Conservation (phyloP, 495 filamentous ascomycete genomes). For the Hypomontagnella submonticulosa region DNA sequence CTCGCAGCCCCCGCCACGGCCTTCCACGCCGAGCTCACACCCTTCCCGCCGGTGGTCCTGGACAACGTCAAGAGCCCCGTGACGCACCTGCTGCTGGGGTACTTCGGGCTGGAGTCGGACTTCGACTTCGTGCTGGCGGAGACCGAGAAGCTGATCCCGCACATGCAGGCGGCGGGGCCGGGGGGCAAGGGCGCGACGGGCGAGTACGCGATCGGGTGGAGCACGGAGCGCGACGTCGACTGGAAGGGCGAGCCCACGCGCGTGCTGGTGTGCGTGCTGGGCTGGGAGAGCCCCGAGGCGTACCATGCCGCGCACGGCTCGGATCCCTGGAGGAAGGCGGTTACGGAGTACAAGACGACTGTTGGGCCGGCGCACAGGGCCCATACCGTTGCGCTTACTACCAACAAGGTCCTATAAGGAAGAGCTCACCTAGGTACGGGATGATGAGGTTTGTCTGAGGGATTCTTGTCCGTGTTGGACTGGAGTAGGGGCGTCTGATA, state of each 20-base stretch:
- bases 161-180: slow-evolving; percentile 9
- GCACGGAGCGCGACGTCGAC: slow-evolving; percentile 28
- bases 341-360: slow-evolving; percentile 15
- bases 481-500: background rate
- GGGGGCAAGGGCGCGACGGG: slow-evolving; percentile 25
- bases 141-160: slow-evolving; percentile 1
- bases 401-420: slow-evolving; percentile 15
- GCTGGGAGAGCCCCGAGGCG: slow-evolving; percentile 38
- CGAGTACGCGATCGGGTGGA: slow-evolving; percentile 27
- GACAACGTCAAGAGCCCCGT: slow-evolving; percentile 26
- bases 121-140: slow-evolving; percentile 3
- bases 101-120: slow-evolving; percentile 24
- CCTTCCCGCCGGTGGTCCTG: slow-evolving; percentile 27
- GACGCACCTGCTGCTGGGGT: slow-evolving; percentile 22
- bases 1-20: slow-evolving; percentile 2
- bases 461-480: background rate
- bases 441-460: background rate
- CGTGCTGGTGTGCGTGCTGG: slow-evolving; percentile 19
- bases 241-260: slow-evolving; percentile 29
- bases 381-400: slow-evolving; percentile 20
- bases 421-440: background rate
- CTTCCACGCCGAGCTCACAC: slow-evolving; percentile 22
- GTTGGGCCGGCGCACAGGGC: slow-evolving; percentile 23
- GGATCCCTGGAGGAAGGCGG: slow-evolving; percentile 1
- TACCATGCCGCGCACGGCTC: slow-evolving; percentile 17